Percentiles rank a stretch among this genome's conserved stretches.
These are phyloP conservation scores for Dalbergia oliveri DNA, from an alignment of 306 rosid species.

Conservation along the genomic window DNA sequence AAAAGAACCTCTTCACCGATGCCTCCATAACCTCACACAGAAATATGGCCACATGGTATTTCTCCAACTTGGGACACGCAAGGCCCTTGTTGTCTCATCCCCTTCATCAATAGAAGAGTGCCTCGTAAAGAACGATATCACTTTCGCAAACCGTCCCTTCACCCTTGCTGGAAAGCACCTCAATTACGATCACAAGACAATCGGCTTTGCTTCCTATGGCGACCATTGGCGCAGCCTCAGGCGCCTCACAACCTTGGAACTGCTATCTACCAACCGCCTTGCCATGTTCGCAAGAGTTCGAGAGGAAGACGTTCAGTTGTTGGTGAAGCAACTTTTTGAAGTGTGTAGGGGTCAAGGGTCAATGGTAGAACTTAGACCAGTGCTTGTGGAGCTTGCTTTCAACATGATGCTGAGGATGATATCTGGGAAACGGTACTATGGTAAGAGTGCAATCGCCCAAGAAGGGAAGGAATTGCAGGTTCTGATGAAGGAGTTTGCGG, in stretches of 20 bases:
- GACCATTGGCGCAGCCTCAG: conserved; percentile 55
- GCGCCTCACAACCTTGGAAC: conserved; percentile 27
- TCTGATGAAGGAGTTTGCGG: conserved; percentile 24
- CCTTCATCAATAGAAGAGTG: conserved; percentile 49
- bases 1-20: conserved; percentile 42
- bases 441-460: conserved; percentile 19
- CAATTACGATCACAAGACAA: conserved; percentile 31
- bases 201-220: conserved; percentile 46
- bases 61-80: conserved; percentile 49
- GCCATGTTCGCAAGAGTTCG: conserved; percentile 15
- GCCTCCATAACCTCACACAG: conserved; percentile 33
- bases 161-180: conserved; percentile 46
- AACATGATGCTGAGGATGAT: conserved; percentile 49
- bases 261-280: conserved; percentile 38
- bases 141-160: conserved; percentile 59
- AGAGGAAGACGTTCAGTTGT: conserved; percentile 35
- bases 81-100: conserved; percentile 48
- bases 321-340: conserved; percentile 18
- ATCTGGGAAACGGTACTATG: conserved; percentile 50
- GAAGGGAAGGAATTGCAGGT: conserved; percentile 34
- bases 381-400: conserved; percentile 27
- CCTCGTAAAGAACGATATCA: conserved; percentile 33
- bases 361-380: neutral
- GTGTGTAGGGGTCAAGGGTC: conserved; percentile 4
- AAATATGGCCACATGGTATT: conserved; percentile 47